Conservation (phyloP, 495 filamentous ascomycete species). For the Penicillium subrubescens region DNA sequence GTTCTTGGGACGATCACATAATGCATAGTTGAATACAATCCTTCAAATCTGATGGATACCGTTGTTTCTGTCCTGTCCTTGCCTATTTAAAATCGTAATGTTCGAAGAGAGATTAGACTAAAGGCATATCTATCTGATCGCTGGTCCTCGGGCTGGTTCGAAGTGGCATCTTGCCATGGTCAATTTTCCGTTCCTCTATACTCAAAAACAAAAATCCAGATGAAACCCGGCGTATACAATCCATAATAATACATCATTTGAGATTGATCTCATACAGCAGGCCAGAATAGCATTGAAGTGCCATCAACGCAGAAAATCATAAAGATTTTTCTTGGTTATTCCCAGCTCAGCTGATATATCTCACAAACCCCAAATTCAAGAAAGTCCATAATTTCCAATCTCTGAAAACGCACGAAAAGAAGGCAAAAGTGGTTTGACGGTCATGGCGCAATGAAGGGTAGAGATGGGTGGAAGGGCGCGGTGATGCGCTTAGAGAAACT, state of each 20-base stretch:
- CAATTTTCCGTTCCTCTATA: constrained; percentile 26
- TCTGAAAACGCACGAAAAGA: constrained; percentile 6
- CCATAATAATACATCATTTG: constrained; percentile 37
- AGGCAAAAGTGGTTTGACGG: constrained; percentile 13
- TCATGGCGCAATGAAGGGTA: constrained; percentile 1
- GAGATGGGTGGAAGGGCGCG: background rate
- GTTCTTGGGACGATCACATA: constrained; percentile 28
- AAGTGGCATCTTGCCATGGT: constrained; percentile 19
- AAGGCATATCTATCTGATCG: background rate
- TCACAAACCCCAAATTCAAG: constrained; percentile 6
- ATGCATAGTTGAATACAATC: constrained; percentile 31
- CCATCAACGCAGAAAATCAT: background rate
- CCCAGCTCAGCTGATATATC: background rate
- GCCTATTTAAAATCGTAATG: background rate
- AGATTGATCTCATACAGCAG: background rate
- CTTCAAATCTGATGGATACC: background rate
- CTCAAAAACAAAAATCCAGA: constrained; percentile 20
- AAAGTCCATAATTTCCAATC: constrained; percentile 4
- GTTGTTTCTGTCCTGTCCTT: background rate
- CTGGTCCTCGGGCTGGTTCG: background rate
- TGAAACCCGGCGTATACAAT: constrained; percentile 37
- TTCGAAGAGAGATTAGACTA: background rate
- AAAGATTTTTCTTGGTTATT: background rate
- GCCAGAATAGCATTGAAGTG: background rate
- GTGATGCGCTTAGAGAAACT: constrained; percentile 62